Base-by-base conservation (phyloP, 2,329 filamentous ascomycete genomes). In the Colletotrichum sp. region DNA sequence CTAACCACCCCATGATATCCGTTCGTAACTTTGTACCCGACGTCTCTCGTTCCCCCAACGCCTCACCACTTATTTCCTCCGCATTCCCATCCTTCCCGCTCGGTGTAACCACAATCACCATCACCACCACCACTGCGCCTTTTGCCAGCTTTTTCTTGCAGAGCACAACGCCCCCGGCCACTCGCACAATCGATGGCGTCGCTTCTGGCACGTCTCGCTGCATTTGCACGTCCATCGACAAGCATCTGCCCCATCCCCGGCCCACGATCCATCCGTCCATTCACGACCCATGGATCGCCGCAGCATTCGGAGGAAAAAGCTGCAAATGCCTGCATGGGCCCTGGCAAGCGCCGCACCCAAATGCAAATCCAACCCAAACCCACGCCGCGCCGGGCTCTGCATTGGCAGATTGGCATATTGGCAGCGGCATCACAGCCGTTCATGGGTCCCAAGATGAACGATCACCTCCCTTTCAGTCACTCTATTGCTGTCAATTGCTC, bases 401-500 rank as follows among this genome's bases (percentile, higher is more conserved):
- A 52, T 52, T 62, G 60, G 44, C 73, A 72, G 16, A 62, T 39
- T 67, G 69, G 44, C 44, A 52, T 59, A 73, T 68, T 72, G 70
- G 70, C 73, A 76, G 44, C 64, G 44, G 64, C 73, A 59, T 73
- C 63, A 52, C 63, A 39, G 64, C 69, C 44, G 57, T 36, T 52
- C 64, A 63, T 36, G 49, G 39, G 52, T 30, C 44, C 55, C 26
- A 55, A 21, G 26, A 72, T 44, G 24, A 76, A 57, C 69, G 55
- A 68, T 76, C 73, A 65, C 57, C 32, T 68, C 70, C 64, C 64
- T 64, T 76, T 73, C 59, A 55, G 73, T 64, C 70, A 57, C 26
- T 73, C 65, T 55, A 32, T 52, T 69, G 59, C 44, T 73, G 64
- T 63, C 63, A 60, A 73, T 24, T 63, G 24, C 63, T 44, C 64